Evolutionary conservation across 345 rosid species (phyloP), one percentile per base, ranked within the genome.

Genomic region (rapeseed (Brassica napus)): DNA sequence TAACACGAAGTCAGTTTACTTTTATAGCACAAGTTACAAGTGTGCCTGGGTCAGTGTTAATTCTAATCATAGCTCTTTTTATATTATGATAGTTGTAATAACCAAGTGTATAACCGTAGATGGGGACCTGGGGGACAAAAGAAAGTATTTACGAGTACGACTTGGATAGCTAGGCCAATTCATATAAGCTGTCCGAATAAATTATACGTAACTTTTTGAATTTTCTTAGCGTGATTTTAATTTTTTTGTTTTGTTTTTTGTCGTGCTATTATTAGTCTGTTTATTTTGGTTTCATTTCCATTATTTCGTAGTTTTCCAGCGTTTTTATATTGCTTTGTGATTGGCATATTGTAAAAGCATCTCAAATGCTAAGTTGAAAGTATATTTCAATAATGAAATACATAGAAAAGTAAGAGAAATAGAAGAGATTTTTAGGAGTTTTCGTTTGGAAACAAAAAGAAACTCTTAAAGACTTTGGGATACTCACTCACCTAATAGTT

Each of bases 1-100:
- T 61, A 35, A 28, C 67, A 80, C n/a, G 57, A n/a, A 52, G 57
- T 52, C 16, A 52, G 15, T 52, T n/a, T 49, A 49, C 57, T 49
- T 49, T 15, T 49, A n/a, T 49, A n/a, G 2, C 57, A 49, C 57
- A 49, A n/a, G 57, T 49, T 15, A 49, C 57, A 49, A 49, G 18
- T 49, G 57, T 49, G 57, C 57, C 57, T 49, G 49, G 49, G n/a
- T 42, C n/a, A 42, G 49, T 42, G 49, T 4, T 49, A 49, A 49
- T 49, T 5, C 16, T 2, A 49, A 49, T 49, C 55, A 49, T 49
- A 49, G 18, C n/a, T 49, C 55, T 49, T 49, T 49, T 49, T 49
- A 49, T 49, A 49, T 49, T 49, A 5, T 49, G 21, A 49, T n/a
- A 49, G 21, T 49, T 49, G 57, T 49, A 47, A 47, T 47, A 47